These are phyloP conservation scores for Leishmania guyanensis DNA, from an alignment of 208 protist genomes.

Conservation along the genomic window DNA sequence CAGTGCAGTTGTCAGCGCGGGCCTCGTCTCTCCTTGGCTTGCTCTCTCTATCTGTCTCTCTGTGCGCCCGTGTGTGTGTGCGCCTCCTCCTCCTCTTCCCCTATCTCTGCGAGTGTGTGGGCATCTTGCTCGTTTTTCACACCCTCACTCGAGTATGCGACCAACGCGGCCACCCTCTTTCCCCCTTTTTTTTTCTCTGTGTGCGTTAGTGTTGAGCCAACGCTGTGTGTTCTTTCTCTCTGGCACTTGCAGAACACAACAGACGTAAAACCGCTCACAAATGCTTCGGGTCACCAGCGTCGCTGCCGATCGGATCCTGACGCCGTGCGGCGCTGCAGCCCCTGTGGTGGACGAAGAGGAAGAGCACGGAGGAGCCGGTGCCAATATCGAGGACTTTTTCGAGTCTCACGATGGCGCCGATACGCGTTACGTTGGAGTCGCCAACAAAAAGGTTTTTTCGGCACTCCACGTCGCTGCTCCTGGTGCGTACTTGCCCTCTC, in stretches of 20 bases:
- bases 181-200: not conserved
- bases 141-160: not conserved
- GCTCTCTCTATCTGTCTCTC: not conserved
- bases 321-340: not conserved
- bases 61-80: not conserved
- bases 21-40: not conserved
- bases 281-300: conserved; percentile 5
- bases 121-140: not conserved
- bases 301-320: not conserved
- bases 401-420: conserved; percentile 11
- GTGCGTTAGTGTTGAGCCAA: not conserved
- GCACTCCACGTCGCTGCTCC: conserved; percentile 3
- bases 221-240: not conserved
- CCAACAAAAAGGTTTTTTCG: conserved; percentile 26
- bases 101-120: not conserved
- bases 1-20: not conserved
- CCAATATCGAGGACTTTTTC: not conserved
- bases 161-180: not conserved
- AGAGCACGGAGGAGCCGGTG: not conserved
- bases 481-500: not conserved
- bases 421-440: conserved; percentile 29
- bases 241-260: not conserved
- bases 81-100: conserved; percentile 1
- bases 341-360: conserved; percentile 8
- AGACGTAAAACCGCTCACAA: not conserved